phyloP scores from a whole-genome alignment of 805 yeast genomes.

The Pachysolen tannophilus region DNA sequence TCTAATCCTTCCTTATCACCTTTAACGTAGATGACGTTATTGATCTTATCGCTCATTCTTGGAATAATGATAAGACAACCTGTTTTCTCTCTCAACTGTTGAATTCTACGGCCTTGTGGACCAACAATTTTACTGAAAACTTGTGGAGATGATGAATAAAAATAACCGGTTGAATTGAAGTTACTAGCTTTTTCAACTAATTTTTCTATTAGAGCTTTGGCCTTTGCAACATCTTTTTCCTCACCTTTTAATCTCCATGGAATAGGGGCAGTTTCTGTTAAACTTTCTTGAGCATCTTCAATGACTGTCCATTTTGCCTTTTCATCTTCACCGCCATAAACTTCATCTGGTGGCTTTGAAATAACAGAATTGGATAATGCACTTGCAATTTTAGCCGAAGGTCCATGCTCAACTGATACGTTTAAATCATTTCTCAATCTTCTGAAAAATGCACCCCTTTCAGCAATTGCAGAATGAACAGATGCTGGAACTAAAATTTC shows the following conservation, averaged over 20 bases:
- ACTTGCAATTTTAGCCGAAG: slow-evolving; percentile 38
- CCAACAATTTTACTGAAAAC: slow-evolving; percentile 64
- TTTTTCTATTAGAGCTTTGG: slow-evolving; percentile 40
- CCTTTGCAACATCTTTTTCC: slow-evolving; percentile 41
- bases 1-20: slow-evolving; percentile 53
- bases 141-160: slow-evolving; percentile 46
- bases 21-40: slow-evolving; percentile 47
- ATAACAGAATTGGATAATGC: slow-evolving; percentile 35
- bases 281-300: slow-evolving; percentile 19
- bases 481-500: slow-evolving; percentile 49
- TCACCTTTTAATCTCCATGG: slow-evolving; percentile 66
- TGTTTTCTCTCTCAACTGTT: slow-evolving; percentile 48
- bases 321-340: slow-evolving; percentile 32
- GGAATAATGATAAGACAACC: slow-evolving; percentile 60
- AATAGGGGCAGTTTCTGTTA: slow-evolving; percentile 27
- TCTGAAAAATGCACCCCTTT: slow-evolving; percentile 57
- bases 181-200: slow-evolving; percentile 38
- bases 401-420: slow-evolving; percentile 56
- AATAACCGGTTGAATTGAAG: slow-evolving; percentile 48
- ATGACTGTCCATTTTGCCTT: slow-evolving; percentile 41
- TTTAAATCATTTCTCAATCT: slow-evolving; percentile 41
- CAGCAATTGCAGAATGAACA: slow-evolving; percentile 54
- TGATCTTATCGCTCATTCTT: slow-evolving; percentile 40
- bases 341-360: slow-evolving; percentile 40
- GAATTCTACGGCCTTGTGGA: slow-evolving; percentile 63